These are phyloP conservation scores for Nemania sp. DNA, from an alignment of 2,329 filamentous ascomycete genomes.

Conservation along the genomic window DNA sequence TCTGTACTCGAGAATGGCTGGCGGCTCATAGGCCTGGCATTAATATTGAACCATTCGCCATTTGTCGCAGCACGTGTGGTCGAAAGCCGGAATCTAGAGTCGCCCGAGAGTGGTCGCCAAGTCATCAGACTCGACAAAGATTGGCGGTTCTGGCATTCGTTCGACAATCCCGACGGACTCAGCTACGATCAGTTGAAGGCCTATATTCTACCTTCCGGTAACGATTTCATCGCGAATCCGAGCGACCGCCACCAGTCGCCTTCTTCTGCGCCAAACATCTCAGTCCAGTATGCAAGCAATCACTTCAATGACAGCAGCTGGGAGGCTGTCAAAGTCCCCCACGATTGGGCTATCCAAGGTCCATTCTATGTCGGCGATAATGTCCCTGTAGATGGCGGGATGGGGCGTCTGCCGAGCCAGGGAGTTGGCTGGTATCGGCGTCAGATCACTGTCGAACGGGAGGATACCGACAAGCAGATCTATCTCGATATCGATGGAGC, in stretches of 20 bases:
- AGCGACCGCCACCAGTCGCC: slow-evolving; percentile 28
- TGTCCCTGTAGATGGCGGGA: slow-evolving; percentile 39
- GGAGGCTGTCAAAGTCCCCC: slow-evolving; percentile 45
- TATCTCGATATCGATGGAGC: slow-evolving; percentile 49
- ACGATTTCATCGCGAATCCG: slow-evolving; percentile 35
- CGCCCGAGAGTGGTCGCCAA: slow-evolving; percentile 30
- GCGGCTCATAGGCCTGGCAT: slow-evolving; percentile 2
- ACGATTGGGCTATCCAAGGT: slow-evolving; percentile 50
- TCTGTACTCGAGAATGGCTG: slow-evolving; percentile 1
- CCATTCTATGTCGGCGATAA: slow-evolving; percentile 41
- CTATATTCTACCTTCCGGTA: slow-evolving; percentile 40
- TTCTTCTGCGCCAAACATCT: slow-evolving; percentile 28
- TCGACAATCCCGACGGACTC: slow-evolving; percentile 39
- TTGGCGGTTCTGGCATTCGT: slow-evolving; percentile 43
- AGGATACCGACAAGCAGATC: slow-evolving; percentile 27
- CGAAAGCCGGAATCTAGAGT: neutral
- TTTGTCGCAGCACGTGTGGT: slow-evolving; percentile 1
- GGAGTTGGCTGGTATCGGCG: slow-evolving; percentile 55
- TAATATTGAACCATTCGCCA: slow-evolving; percentile 1
- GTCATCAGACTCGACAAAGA: slow-evolving; percentile 40
- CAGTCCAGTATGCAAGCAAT: slow-evolving; percentile 34
- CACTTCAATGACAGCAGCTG: slow-evolving; percentile 39
- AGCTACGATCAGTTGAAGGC: slow-evolving; percentile 39
- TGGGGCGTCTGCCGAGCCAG: slow-evolving; percentile 51
- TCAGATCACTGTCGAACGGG: slow-evolving; percentile 34